Evolutionary conservation across 2,329 filamentous ascomycete species (phyloP).

Genomic region (Tolypocladium nubicola): DNA sequence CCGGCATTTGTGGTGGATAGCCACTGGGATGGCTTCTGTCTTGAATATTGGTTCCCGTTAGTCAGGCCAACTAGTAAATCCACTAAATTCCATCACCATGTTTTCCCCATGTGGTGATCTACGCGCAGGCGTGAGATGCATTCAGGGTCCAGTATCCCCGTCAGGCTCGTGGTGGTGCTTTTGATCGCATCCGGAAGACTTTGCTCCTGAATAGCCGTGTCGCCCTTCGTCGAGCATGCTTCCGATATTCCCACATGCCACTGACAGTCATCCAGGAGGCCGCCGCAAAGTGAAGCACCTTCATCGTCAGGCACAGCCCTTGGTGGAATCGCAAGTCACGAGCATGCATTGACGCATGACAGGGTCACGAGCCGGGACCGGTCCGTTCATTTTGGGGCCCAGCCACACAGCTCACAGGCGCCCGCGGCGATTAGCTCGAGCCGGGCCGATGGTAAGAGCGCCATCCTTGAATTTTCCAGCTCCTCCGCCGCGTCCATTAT

Average conservation of each 20-base stretch:
- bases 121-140: too few species aligned
- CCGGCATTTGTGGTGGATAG: background rate
- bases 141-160: too few species aligned
- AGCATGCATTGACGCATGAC: background rate
- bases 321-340: background rate
- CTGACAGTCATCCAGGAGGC: too few species aligned
- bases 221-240: background rate
- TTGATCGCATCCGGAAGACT: too few species aligned
- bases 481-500: background rate
- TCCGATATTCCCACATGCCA: background rate
- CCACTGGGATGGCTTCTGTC: background rate
- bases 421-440: background rate
- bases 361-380: background rate
- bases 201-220: background rate
- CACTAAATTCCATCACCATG: too few species aligned
- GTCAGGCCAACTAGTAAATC: too few species aligned
- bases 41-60: too few species aligned
- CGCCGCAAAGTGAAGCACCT: background rate
- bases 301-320: background rate
- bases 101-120: background rate
- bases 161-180: too few species aligned
- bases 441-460: background rate
- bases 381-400: background rate
- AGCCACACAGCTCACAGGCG: background rate
- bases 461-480: background rate